Percentiles rank a stretch among this genome's conserved stretches.
phyloP scores from a whole-genome alignment of 2,329 filamentous ascomycete species.

The Leptographium lundbergii region DNA sequence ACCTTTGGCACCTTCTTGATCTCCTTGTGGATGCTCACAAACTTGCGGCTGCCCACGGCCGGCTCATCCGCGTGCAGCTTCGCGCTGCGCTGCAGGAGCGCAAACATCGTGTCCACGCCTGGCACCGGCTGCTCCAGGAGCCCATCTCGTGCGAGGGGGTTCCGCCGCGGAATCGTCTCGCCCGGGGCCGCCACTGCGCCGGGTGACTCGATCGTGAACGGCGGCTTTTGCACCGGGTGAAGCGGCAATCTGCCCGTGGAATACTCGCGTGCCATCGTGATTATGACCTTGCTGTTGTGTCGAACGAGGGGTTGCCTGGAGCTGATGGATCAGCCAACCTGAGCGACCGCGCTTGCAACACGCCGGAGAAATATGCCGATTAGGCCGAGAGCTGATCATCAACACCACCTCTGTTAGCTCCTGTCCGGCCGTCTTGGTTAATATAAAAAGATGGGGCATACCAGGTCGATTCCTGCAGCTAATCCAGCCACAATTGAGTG shows the following conservation, averaged over 20 bases:
- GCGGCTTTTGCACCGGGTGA: constrained; percentile 52
- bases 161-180: constrained; percentile 73
- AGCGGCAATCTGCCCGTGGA: constrained; percentile 33
- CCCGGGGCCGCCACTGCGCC: constrained; percentile 57
- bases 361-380: no score
- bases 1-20: constrained; percentile 84
- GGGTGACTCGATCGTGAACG: constrained; percentile 62
- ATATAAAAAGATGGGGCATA: no score
- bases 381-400: no score
- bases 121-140: constrained; percentile 53
- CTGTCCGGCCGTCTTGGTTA: no score
- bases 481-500: no score
- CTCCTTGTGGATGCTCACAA: constrained; percentile 69
- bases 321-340: no score
- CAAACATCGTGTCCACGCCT: constrained; percentile 64
- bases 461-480: no score
- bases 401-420: no score
- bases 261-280: background rate
- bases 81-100: constrained; percentile 61
- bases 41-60: constrained; percentile 57
- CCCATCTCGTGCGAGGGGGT: constrained; percentile 57
- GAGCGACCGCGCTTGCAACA: no score
- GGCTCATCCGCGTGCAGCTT: constrained; percentile 48
- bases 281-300: background rate
- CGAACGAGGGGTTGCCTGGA: no score